Percentiles rank a stretch among this genome's conserved stretches.
phyloP scores from a whole-genome alignment of 805 yeast genomes.

The Candida koratica region DNA sequence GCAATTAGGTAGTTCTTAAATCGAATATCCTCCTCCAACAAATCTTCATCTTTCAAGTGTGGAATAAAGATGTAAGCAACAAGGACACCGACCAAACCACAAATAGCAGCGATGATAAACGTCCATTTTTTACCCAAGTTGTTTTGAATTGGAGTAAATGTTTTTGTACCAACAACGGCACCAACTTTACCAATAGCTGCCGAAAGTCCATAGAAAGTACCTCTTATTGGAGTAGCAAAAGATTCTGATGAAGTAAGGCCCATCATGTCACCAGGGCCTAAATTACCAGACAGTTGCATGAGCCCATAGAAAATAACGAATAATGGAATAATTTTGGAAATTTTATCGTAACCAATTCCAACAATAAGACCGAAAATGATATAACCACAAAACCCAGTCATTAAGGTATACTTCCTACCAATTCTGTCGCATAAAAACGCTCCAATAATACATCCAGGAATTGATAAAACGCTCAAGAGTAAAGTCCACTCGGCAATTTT shows the following conservation, averaged over 20 bases:
- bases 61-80: conserved; percentile 63
- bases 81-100: conserved; percentile 63
- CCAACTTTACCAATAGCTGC: conserved; percentile 84
- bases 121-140: conserved; percentile 70
- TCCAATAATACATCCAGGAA: conserved; percentile 73
- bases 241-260: conserved; percentile 64
- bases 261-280: conserved; percentile 77
- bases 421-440: conserved; percentile 59
- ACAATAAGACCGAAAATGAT: conserved; percentile 68
- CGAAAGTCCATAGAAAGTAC: conserved; percentile 67
- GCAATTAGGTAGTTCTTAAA: conserved; percentile 56
- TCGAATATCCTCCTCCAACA: conserved; percentile 57
- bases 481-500: conserved; percentile 71
- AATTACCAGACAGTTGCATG: conserved; percentile 65
- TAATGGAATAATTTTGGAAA: conserved; percentile 54
- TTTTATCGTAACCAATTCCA: conserved; percentile 57
- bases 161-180: conserved; percentile 77
- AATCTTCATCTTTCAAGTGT: conserved; percentile 65
- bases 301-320: conserved; percentile 72
- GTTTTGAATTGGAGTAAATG: conserved; percentile 62
- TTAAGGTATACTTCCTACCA: conserved; percentile 70
- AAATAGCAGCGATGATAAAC: conserved; percentile 71
- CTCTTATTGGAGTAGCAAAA: conserved; percentile 74
- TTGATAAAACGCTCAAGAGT: conserved; percentile 56
- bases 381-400: conserved; percentile 69